Conservation (phyloP, 306 rosid genomes). For the Calophaca sinica region DNA sequence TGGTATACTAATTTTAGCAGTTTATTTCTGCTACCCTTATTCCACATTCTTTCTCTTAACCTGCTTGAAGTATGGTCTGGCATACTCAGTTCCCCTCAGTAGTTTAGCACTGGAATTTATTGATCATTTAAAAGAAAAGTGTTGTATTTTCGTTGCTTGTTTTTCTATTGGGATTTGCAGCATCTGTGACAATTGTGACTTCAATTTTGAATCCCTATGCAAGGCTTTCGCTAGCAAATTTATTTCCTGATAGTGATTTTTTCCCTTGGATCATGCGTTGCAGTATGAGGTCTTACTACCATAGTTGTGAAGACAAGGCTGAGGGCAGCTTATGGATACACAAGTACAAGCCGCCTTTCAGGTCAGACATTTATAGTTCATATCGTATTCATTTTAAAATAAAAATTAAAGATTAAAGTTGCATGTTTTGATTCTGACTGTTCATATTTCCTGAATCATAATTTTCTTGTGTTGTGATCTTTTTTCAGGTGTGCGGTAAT, state of each 20-base stretch:
- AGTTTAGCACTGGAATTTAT: constrained; percentile 14
- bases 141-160: constrained; percentile 24
- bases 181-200: constrained; percentile 12
- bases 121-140: constrained; percentile 28
- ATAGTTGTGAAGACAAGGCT: constrained; percentile 54
- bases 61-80: constrained; percentile 12
- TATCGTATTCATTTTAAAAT: background rate
- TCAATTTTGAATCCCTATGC: constrained; percentile 29
- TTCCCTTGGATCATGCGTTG: constrained; percentile 41
- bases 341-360: constrained; percentile 86
- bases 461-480: constrained; percentile 34
- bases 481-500: constrained; percentile 82
- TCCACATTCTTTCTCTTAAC: background rate
- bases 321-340: constrained; percentile 70
- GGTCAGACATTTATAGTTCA: constrained; percentile 56
- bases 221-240: constrained; percentile 29
- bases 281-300: constrained; percentile 63
- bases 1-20: constrained; percentile 9
- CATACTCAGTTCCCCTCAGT: constrained; percentile 7
- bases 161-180: background rate
- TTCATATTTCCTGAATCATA: constrained; percentile 11
- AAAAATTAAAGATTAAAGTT: constrained; percentile 1
- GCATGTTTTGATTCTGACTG: constrained; percentile 29
- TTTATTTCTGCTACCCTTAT: constrained; percentile 6
- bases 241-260: constrained; percentile 34